Evolutionary conservation across 352 stramenopile species (phyloP), one percentile per base, ranked within the genome.

Genomic region (Globisporangium cystogenes): DNA sequence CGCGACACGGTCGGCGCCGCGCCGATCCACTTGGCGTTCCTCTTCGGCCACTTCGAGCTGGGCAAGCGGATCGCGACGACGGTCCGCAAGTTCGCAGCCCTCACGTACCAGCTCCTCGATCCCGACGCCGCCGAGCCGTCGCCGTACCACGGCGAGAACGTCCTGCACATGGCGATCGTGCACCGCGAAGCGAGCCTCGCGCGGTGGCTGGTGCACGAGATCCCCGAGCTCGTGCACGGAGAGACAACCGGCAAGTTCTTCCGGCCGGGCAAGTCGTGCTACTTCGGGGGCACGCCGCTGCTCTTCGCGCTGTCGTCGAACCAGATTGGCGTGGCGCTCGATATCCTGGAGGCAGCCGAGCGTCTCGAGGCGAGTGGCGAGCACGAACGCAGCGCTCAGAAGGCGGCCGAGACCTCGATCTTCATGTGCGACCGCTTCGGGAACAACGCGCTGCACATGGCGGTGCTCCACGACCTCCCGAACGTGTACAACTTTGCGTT

Each of bases 81-180:
- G 14, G 50, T 58, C 23, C 64, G 57, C 29, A 48, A 53, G 1
- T 54, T 77, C 1, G 65, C 70, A 4, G 62, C 68, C 5, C 53
- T 79, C 15, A 70, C 67, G 41, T 87, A 85, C 57, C 62, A 53
- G 2, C 67, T 63, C 1, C 53, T 67, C 2, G 53, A 77, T 33
- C 26, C 26, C 0, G 44, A 59, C 15, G 63, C 53, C 11, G 20
- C 36, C 1, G 26, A 72, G 40, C 64, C 65, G 29, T 82, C 67
- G 3, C 69, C 68, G 2, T 89, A 86, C 55, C 70, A 81, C 24
- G 75, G 75, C 4, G 78, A 86, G 46, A 86, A 84, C 51, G 64
- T 85, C 23, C 64, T 86, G 18, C 78, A 89, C 55, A 80, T 86
- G 33, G 73, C 73, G 15, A 86, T 89, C 50, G 68, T 89, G 10